These are phyloP conservation scores for Naegleria lovaniensis DNA, from an alignment of 208 protist species.

Conservation along the genomic window DNA sequence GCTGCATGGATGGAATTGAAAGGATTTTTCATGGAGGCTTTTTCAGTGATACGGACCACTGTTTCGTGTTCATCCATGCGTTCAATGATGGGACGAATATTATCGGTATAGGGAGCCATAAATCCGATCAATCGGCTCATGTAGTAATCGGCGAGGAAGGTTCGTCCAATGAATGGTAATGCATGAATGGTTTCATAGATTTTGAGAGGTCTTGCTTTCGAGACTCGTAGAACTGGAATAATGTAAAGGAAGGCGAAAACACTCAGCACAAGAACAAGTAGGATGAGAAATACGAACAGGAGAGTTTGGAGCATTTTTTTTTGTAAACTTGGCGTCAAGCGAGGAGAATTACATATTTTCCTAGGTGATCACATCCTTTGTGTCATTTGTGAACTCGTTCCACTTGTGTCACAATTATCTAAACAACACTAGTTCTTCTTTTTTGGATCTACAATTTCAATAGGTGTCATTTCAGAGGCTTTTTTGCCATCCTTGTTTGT, in stretches of 20 bases:
- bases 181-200: not conserved
- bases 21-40: not conserved
- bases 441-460: too few relatives aligned
- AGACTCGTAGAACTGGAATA: not conserved
- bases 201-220: not conserved
- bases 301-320: not conserved
- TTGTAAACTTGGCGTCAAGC: too few relatives aligned
- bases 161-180: not conserved
- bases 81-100: not conserved
- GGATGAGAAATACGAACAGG: not conserved
- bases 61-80: not conserved
- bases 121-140: not conserved
- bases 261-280: not conserved
- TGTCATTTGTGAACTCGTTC: too few relatives aligned
- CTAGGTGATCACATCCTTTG: too few relatives aligned
- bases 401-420: too few relatives aligned
- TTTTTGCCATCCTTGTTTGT: too few relatives aligned
- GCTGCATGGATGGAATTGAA: not conserved
- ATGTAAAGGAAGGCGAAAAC: not conserved
- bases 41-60: not conserved
- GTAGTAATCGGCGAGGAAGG: not conserved
- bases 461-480: too few relatives aligned
- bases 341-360: too few relatives aligned
- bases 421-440: too few relatives aligned
- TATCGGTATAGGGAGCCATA: not conserved